These are phyloP conservation scores for Epichloe gansuensis DNA, from an alignment of 2,329 filamentous ascomycete species.

Conservation along the genomic window DNA sequence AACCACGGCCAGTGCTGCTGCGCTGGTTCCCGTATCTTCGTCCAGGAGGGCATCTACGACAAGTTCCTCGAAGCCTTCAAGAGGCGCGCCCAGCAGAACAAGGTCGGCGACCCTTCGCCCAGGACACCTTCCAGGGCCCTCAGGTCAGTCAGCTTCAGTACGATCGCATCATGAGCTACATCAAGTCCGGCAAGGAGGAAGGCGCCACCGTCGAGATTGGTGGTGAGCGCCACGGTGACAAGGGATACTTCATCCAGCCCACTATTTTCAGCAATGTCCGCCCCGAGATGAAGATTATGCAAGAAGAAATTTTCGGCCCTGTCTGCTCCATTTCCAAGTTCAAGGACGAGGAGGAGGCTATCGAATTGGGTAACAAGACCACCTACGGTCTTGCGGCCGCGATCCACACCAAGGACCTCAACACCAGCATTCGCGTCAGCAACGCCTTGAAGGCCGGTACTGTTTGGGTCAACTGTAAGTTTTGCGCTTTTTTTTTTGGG, in stretches of 20 bases:
- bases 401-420: slow-evolving; percentile 71
- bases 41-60: slow-evolving; percentile 79
- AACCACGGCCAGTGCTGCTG: slow-evolving; percentile 58
- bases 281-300: slow-evolving; percentile 79
- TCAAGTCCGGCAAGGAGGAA: slow-evolving; percentile 52
- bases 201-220: slow-evolving; percentile 49
- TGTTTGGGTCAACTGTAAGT: slow-evolving; percentile 40
- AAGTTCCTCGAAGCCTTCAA: slow-evolving; percentile 75
- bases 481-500: not conserved
- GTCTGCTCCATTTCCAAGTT: slow-evolving; percentile 81
- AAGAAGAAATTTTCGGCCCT: slow-evolving; percentile 87
- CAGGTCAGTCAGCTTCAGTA: slow-evolving; percentile 79
- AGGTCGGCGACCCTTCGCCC: slow-evolving; percentile 69
- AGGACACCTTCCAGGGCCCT: slow-evolving; percentile 76
- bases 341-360: slow-evolving; percentile 67
- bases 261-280: slow-evolving; percentile 80
- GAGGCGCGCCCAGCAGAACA: slow-evolving; percentile 60
- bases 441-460: slow-evolving; percentile 63
- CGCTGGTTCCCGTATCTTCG: slow-evolving; percentile 72
- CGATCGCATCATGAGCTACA: slow-evolving; percentile 77
- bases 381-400: slow-evolving; percentile 74
- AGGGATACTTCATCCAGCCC: slow-evolving; percentile 85
- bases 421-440: slow-evolving; percentile 68
- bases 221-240: slow-evolving; percentile 46
- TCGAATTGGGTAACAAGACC: slow-evolving; percentile 62